Conservation (phyloP, 169 alveolate species). For the Plasmodium coatneyi region DNA sequence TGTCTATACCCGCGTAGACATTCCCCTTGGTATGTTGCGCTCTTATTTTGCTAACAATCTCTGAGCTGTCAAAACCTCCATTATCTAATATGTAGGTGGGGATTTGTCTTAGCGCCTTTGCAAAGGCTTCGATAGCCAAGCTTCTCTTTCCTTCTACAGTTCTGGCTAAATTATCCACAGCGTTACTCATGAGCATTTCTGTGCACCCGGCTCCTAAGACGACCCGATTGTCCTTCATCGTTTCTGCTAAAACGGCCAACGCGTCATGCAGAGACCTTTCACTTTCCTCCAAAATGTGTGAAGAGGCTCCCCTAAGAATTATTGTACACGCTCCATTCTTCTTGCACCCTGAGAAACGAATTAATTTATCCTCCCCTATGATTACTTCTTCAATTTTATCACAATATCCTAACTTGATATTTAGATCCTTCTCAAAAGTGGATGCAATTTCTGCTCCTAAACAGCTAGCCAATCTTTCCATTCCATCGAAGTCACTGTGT, state of each 20-base stretch:
- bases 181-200: conserved; percentile 98
- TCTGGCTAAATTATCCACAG: conserved; percentile 95
- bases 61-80: conserved; percentile 99
- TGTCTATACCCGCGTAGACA: conserved; percentile 93
- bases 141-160: conserved; percentile 96
- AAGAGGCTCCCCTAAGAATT: conserved; percentile 98
- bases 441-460: conserved; percentile 98
- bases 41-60: conserved; percentile 95
- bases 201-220: conserved; percentile 99
- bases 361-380: conserved; percentile 98
- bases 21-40: conserved; percentile 96
- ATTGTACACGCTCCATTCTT: conserved; percentile 97
- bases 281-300: conserved; percentile 99
- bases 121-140: conserved; percentile 98
- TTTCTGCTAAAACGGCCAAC: conserved; percentile 96
- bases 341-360: conserved; percentile 97
- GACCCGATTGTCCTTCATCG: conserved; percentile 92
- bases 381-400: conserved; percentile 96
- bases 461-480: conserved; percentile 99
- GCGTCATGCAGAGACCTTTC: conserved; percentile 99
- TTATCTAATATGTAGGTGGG: conserved; percentile 98
- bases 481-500: conserved; percentile 99
- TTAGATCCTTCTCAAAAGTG: conserved; percentile 98
- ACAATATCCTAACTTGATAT: conserved; percentile 95
- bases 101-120: conserved; percentile 96